Evolutionary conservation across 257 asterid species (phyloP), one percentile per base, ranked within the genome.

Genomic region (Catharanthus roseus): DNA sequence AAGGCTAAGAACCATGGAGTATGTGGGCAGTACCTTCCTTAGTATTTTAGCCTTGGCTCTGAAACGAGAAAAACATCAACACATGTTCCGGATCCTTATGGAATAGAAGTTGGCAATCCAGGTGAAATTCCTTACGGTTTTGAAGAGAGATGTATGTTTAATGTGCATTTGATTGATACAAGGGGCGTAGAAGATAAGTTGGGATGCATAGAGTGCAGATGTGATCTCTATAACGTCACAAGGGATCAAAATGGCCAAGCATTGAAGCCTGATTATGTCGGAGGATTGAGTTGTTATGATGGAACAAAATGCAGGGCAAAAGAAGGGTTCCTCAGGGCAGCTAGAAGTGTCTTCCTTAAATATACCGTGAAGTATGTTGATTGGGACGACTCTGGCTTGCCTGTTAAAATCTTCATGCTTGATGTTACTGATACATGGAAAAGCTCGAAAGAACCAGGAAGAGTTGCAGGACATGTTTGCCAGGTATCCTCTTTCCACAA

Each of bases 11-110:
- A 86, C 54, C 72, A 66, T 33, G 98, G 98, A 28, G 3, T 88
- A 9, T 92, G 98, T 55, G 7, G 88, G 81, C 6, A 87, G n/a
- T n/a, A n/a, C n/a, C n/a, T 89, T 11, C 7, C 63, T 1, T 95
- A 93, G 73, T 87, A 86, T 69, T 93, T 90, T 47, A 96, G 98
- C 70, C 87, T 93, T 0, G 98, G 98, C 23, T 87, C 98, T 0
- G 98, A 93, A 82, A 93, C 97, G 5, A 84, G 97, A 10, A 81
- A 65, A 68, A 93, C 98, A 8, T 72, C 68, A 50, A 79, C 87
- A 2, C 26, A 70, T 6, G 83, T 90, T 41, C 98, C 97, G 0
- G 95, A 82, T 51, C 97, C 97, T 51, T 90, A 88, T 53, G 95
- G 93, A 10, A 88, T 92, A 54, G 95, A 83, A 75, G 74, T 87